Base-by-base conservation (phyloP, 306 rosid species). In the Biancaea sappan region DNA sequence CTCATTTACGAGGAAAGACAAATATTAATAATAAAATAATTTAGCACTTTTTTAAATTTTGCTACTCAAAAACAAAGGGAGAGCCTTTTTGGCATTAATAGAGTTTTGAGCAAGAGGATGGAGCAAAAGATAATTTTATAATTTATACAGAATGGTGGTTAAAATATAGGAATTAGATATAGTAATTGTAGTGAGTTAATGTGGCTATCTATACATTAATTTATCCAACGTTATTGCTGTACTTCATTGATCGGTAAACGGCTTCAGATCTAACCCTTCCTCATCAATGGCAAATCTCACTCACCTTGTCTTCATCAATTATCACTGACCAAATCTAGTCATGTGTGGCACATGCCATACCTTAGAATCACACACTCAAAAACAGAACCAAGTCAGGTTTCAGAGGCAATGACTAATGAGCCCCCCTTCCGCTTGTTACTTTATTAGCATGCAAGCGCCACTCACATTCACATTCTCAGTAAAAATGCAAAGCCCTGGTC, bases 191-290 rank as follows among this genome's bases (percentile, higher is more conserved):
- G 48, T 44, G 44, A 8, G 68, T 35, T 59, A 14, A 25, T 67
- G 5, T 24, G 47, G 54, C 54, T 37, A 62, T 59, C 54, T 37
- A 62, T 59, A 41, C 76, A 66, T 72, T 72, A 58, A 66, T 65
- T 71, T 76, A 1, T 57, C 52, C 65, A 65, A 48, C 74, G 71
- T 18, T 37, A 81, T 62, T 37, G n/a, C 9, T 54, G 84, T 62
- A 53, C 68, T 75, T 51, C 32, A 43, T 32, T 51, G 61, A 41
- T 80, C 65, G 0, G 46, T 13, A 6, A 21, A 66, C 32, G 26
- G 40, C 24, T n/a, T 47, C 5, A 73, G 41, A 51, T 24, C 60
- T 15, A 47, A 29, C 8, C 46, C 47, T 13, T 2, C 18, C 19
- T 19, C 10, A 24, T 13, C 19, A 22, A 44, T 22, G 37, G 57